A percentile compares a stretch with the other conserved stretches of the same genome.
These are phyloP conservation scores for Candida awuae DNA, from an alignment of 805 yeast genomes.

Conservation along the genomic window DNA sequence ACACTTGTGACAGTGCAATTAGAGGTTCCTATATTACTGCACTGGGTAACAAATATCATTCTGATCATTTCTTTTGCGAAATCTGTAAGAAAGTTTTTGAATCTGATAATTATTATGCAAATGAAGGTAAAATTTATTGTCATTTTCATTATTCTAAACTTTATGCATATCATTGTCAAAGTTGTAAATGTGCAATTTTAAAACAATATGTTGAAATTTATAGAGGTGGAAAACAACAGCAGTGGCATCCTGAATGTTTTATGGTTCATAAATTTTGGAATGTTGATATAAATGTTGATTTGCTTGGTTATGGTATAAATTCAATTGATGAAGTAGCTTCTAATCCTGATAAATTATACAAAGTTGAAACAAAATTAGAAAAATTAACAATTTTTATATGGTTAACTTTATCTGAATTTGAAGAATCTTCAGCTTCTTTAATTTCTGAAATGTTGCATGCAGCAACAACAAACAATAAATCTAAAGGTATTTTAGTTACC, in stretches of 20 bases:
- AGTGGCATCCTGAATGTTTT: conserved; percentile 99
- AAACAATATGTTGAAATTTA: conserved; percentile 91
- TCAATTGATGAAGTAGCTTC: conserved; percentile 31
- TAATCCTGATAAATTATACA: conserved; percentile 40
- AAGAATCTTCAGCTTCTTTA: conserved; percentile 82
- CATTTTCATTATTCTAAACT: conserved; percentile 85
- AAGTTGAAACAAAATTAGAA: conserved; percentile 60
- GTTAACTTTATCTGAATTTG: conserved; percentile 81
- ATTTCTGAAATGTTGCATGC: conserved; percentile 86
- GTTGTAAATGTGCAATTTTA: conserved; percentile 84
- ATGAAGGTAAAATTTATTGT: conserved; percentile 74
- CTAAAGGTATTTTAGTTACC: conserved; percentile 59
- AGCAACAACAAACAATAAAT: conserved; percentile 67
- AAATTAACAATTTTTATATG: conserved; percentile 56
- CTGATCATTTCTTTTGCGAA: conserved; percentile 90
- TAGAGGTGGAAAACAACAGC: conserved; percentile 85
- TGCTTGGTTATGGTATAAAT: conserved; percentile 36
- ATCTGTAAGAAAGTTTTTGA: conserved; percentile 83
- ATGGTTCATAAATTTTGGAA: conserved; percentile 98
- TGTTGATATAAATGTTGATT: conserved; percentile 60
- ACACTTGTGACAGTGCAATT: conserved; percentile 74
- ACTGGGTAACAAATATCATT: conserved; percentile 82
- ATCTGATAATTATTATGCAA: conserved; percentile 88
- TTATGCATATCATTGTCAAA: conserved; percentile 86
- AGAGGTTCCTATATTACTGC: conserved; percentile 94